A percentile compares a stretch with the other conserved stretches of the same genome.
Evolutionary conservation across 306 rosid genomes (phyloP).

Genomic region (Luffa acutangula): DNA sequence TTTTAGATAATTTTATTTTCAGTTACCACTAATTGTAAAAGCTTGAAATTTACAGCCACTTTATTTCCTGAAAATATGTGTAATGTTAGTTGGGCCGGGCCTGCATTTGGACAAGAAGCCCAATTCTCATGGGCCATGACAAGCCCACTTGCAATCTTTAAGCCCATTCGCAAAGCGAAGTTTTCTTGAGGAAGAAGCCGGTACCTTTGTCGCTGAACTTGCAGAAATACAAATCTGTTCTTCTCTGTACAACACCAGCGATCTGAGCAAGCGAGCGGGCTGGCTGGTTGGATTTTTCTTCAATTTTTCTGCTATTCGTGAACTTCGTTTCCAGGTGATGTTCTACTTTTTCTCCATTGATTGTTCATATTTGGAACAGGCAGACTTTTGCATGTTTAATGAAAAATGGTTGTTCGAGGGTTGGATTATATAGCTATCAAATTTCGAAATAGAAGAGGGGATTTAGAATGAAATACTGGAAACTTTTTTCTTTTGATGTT

Average conservation of each 20-base stretch:
- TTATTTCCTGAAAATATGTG: neutral
- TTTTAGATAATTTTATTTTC: too few relatives aligned
- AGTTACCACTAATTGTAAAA: neutral
- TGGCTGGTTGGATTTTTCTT: neutral
- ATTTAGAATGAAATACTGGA: neutral
- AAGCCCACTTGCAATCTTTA: neutral
- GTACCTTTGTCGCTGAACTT: neutral
- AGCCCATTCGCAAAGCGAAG: neutral
- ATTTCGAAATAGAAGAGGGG: neutral
- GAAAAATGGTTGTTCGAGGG: neutral
- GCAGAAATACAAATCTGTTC: neutral
- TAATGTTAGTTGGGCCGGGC: neutral
- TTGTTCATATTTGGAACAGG: neutral
- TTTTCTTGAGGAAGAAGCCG: constrained; percentile 6
- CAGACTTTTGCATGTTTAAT: neutral
- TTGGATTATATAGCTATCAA: neutral
- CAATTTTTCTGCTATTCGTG: neutral
- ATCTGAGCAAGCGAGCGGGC: neutral
- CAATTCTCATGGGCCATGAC: neutral
- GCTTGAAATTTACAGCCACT: too few relatives aligned
- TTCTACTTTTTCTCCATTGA: neutral
- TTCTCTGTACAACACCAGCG: neutral
- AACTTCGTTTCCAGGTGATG: neutral
- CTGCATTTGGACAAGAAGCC: neutral
- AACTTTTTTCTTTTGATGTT: neutral